Conservation (phyloP, 345 rosid species). For the Psidium guajava region DNA sequence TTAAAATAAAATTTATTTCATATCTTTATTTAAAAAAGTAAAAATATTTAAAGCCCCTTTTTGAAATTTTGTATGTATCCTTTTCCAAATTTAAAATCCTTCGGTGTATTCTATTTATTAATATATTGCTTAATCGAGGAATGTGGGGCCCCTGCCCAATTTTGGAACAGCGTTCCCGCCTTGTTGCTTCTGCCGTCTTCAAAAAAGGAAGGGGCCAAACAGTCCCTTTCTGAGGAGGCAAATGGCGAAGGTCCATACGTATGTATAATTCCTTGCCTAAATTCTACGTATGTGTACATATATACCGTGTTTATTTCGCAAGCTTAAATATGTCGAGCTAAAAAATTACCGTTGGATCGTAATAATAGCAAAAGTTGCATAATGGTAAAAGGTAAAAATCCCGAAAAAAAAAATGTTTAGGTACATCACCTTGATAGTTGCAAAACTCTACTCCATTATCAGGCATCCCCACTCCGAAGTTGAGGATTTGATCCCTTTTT, state of each 20-base stretch:
- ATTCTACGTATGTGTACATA: too few species aligned
- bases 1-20: too few species aligned
- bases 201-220: background rate
- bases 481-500: too few species aligned
- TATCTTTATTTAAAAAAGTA: too few species aligned
- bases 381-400: background rate
- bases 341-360: background rate
- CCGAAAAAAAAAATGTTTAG: too few species aligned
- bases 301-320: background rate
- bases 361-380: background rate
- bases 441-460: too few species aligned
- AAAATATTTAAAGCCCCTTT: too few species aligned
- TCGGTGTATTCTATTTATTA: too few species aligned
- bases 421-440: accelerated
- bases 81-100: background rate
- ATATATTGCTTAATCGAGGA: too few species aligned
- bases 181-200: conserved; percentile 1
- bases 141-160: background rate
- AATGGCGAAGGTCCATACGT: background rate
- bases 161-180: conserved; percentile 23
- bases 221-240: background rate
- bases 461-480: too few species aligned
- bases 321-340: background rate
- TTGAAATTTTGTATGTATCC: too few species aligned
- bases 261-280: too few species aligned